Conservation (phyloP, 2,329 filamentous ascomycete genomes). For the Stachybotrys elegans region DNA sequence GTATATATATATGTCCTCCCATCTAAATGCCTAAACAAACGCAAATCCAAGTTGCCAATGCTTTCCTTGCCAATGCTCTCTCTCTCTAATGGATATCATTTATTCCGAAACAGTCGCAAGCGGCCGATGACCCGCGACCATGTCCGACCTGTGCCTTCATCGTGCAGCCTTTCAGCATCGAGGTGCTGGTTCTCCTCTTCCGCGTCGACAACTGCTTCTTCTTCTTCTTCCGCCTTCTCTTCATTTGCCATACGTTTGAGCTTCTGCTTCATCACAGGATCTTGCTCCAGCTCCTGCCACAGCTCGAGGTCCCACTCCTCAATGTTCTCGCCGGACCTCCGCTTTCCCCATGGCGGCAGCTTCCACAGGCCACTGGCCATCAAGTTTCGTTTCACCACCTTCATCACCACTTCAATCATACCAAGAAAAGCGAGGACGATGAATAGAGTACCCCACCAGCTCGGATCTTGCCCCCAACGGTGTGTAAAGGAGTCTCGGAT, state of each 20-base stretch:
- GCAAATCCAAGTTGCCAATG: background rate
- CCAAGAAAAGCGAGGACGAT: constrained; percentile 56
- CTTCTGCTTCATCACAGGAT: constrained; percentile 36
- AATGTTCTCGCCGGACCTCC: constrained; percentile 26
- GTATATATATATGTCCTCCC: too few relatives aligned
- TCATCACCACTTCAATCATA: constrained; percentile 60
- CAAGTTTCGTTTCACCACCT: constrained; percentile 39
- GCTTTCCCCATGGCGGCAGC: constrained; percentile 37
- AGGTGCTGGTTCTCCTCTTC: constrained; percentile 12
- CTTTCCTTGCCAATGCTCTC: background rate
- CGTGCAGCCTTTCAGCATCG: constrained; percentile 7
- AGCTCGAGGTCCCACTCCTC: constrained; percentile 50
- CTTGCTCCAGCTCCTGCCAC: constrained; percentile 55
- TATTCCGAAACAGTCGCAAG: background rate
- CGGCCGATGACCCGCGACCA: too few relatives aligned
- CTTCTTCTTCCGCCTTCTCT: constrained; percentile 13
- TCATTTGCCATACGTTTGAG: constrained; percentile 32
- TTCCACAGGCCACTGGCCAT: constrained; percentile 42
- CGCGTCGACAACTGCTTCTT: constrained; percentile 15
- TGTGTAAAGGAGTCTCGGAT: constrained; percentile 62
- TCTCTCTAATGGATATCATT: constrained; percentile 2
- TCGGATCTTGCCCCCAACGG: constrained; percentile 60
- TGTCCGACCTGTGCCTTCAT: too few relatives aligned
- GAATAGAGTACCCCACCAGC: constrained; percentile 72
- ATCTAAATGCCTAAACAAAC: too few relatives aligned